phyloP scores from a whole-genome alignment of 2,329 filamentous ascomycete species.

The Anthostomella pinea region DNA sequence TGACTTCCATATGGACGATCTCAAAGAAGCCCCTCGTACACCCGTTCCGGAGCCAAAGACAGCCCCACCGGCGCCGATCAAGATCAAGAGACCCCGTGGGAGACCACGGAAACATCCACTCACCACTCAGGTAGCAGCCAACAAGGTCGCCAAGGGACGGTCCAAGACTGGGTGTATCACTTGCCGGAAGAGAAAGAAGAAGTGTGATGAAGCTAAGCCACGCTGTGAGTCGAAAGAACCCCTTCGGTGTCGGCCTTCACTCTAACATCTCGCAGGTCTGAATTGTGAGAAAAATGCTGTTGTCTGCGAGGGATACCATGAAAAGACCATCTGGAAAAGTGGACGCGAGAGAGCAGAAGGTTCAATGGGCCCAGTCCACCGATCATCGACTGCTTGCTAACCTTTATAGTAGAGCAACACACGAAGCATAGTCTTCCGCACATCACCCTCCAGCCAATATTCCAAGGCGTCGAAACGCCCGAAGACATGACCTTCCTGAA shows the following conservation, averaged over 20 bases:
- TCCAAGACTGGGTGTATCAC: conserved; percentile 68
- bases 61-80: conserved; percentile 31
- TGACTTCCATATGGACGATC: conserved; percentile 50
- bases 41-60: conserved; percentile 22
- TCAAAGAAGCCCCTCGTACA: conserved; percentile 44
- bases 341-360: conserved; percentile 71
- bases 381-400: conserved; percentile 11
- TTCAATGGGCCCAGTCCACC: neutral
- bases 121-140: conserved; percentile 52
- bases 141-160: conserved; percentile 74
- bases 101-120: conserved; percentile 79
- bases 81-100: conserved; percentile 67
- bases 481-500: conserved; percentile 79
- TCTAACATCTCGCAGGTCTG: conserved; percentile 51
- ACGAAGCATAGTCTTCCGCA: conserved; percentile 48
- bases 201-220: conserved; percentile 68
- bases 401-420: conserved; percentile 41
- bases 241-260: neutral
- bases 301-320: conserved; percentile 85
- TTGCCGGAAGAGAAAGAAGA: conserved; percentile 68
- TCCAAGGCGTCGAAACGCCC: conserved; percentile 76
- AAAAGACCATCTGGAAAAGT: conserved; percentile 83
- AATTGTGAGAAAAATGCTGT: conserved; percentile 95
- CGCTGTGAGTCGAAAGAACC: conserved; percentile 45
- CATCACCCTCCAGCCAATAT: conserved; percentile 63